Conservation (phyloP, 257 asterid species). For the Capsicum chinense region DNA sequence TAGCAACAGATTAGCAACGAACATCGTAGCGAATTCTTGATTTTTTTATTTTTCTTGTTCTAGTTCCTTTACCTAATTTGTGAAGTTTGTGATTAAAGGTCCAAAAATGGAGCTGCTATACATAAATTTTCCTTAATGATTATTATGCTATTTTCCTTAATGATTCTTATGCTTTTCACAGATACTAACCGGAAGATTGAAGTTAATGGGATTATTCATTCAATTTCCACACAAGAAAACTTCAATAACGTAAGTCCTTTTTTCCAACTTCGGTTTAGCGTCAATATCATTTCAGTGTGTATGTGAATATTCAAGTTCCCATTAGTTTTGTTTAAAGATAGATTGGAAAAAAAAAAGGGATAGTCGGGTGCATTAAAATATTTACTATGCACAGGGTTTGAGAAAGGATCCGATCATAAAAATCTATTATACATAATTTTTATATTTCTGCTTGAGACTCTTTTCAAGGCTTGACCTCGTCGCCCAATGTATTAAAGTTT, state of each 20-base stretch:
- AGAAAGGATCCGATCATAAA: no score
- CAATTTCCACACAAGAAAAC: conserved; percentile 40
- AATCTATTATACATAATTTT: no score
- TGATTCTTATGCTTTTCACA: neutral
- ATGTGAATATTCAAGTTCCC: neutral
- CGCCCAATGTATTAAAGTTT: no score
- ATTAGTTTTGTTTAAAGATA: no score
- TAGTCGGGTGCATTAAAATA: no score
- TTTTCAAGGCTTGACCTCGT: no score
- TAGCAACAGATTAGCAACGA: no score
- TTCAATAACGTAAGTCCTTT: conserved; percentile 49
- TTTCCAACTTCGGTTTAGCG: neutral
- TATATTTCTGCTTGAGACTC: no score
- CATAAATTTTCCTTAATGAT: neutral
- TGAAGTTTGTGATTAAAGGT: neutral
- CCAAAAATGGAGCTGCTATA: neutral
- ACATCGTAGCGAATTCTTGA: no score
- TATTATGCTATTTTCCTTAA: neutral
- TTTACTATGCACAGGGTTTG: no score
- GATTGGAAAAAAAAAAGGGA: no score
- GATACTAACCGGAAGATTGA: neutral
- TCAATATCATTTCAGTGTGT: neutral
- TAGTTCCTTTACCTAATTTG: neutral
- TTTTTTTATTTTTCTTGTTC: neutral
- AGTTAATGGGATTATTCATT: neutral